These are phyloP conservation scores for Trichoderma hamatum DNA, from an alignment of 2,329 filamentous ascomycete genomes.

Conservation along the genomic window DNA sequence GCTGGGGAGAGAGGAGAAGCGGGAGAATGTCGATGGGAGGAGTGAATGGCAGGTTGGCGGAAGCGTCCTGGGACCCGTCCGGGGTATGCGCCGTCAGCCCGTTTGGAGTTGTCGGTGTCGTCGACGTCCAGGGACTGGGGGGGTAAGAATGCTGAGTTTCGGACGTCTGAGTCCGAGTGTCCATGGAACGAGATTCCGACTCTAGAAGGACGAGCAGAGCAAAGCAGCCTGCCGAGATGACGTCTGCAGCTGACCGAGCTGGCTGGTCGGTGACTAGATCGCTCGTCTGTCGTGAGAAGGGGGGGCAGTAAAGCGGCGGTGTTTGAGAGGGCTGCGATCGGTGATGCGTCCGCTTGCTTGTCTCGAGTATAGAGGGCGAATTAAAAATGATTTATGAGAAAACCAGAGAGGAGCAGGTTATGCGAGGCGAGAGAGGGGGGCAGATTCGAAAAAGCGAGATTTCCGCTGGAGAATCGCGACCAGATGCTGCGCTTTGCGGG, in stretches of 20 bases:
- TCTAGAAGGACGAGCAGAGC: slow-evolving; percentile 8
- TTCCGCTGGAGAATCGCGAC: neutral
- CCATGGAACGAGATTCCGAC: slow-evolving; percentile 41
- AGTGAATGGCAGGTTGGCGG: slow-evolving; percentile 40
- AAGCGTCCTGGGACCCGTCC: slow-evolving; percentile 40
- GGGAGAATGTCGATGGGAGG: slow-evolving; percentile 58
- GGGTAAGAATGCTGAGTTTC: slow-evolving; percentile 46
- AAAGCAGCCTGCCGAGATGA: slow-evolving; percentile 25
- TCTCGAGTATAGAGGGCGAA: neutral
- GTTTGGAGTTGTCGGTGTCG: slow-evolving; percentile 35
- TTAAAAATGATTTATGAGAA: neutral
- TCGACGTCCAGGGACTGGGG: slow-evolving; percentile 39
- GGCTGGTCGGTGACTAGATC: slow-evolving; percentile 20
- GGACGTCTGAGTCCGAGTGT: slow-evolving; percentile 43
- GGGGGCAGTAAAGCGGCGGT: slow-evolving; percentile 8
- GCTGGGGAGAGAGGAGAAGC: slow-evolving; percentile 61
- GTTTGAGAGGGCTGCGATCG: slow-evolving; percentile 1
- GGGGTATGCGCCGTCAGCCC: slow-evolving; percentile 35
- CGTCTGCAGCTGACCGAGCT: slow-evolving; percentile 19
- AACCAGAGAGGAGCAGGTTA: neutral
- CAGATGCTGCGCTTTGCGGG: slow-evolving; percentile 13
- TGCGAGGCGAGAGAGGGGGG: slow-evolving; percentile 7
- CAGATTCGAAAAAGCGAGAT: slow-evolving; percentile 1
- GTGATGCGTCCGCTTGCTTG: slow-evolving; percentile 2
- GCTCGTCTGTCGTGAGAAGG: neutral